Conservation (phyloP, 2,329 filamentous ascomycete genomes). For the Nothophoma quercina region DNA sequence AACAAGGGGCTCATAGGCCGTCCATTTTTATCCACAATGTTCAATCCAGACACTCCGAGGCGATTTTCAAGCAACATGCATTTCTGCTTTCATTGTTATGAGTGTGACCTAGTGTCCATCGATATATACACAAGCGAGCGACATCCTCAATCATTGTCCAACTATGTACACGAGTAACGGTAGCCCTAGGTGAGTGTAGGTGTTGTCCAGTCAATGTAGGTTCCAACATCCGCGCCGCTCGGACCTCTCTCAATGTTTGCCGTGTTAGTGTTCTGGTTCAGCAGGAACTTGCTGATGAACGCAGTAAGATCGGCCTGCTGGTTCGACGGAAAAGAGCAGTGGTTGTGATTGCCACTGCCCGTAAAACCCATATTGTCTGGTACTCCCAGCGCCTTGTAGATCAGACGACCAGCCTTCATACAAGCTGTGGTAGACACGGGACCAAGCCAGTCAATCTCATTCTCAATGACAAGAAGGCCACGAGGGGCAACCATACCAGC, state of each 20-base stretch:
- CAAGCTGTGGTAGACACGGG: slow-evolving; percentile 64
- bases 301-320: slow-evolving; percentile 61
- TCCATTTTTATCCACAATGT: neutral
- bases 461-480: slow-evolving; percentile 64
- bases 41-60: no score
- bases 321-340: slow-evolving; percentile 64
- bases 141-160: neutral
- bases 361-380: slow-evolving; percentile 66
- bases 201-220: slow-evolving; percentile 49
- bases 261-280: slow-evolving; percentile 36
- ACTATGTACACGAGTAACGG: neutral
- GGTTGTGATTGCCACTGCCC: slow-evolving; percentile 61
- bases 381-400: slow-evolving; percentile 63
- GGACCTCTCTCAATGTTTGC: slow-evolving; percentile 46
- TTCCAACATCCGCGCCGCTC: slow-evolving; percentile 37
- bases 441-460: slow-evolving; percentile 66
- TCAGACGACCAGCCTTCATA: slow-evolving; percentile 63
- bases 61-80: neutral
- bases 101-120: neutral
- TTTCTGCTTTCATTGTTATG: neutral
- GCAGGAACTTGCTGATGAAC: slow-evolving; percentile 64
- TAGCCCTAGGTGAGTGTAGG: slow-evolving; percentile 42
- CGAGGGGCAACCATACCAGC: slow-evolving; percentile 65
- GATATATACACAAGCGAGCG: neutral
- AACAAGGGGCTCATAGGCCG: no score